These are phyloP conservation scores for Trichomonas vaginalis DNA, from an alignment of 208 protist genomes.

Conservation along the genomic window DNA sequence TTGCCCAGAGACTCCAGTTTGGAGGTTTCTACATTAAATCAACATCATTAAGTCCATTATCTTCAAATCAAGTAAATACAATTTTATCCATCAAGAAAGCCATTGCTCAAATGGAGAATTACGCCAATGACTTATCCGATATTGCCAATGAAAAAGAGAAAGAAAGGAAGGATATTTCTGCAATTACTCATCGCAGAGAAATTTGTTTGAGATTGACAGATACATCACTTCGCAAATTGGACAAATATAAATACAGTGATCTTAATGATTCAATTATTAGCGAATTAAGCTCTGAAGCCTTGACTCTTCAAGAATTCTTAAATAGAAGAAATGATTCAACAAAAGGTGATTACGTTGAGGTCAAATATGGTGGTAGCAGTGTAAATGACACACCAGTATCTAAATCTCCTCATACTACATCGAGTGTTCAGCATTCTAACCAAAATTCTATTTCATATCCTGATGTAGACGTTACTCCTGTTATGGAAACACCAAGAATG, in stretches of 20 bases:
- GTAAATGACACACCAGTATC: neutral
- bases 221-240: neutral
- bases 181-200: neutral
- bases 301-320: neutral
- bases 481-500: no score
- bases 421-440: neutral
- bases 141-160: neutral
- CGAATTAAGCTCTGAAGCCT: neutral
- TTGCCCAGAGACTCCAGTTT: neutral
- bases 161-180: neutral
- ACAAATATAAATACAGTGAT: neutral
- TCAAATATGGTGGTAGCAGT: neutral
- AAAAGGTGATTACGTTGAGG: neutral
- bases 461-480: neutral
- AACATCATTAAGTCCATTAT: neutral
- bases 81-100: neutral
- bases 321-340: neutral
- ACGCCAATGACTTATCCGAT: neutral
- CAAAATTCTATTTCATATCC: neutral
- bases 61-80: neutral
- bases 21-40: neutral
- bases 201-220: neutral
- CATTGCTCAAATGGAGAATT: neutral
- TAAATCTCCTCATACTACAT: neutral
- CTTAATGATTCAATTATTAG: neutral